These are phyloP conservation scores for Cryptosporidium parvum DNA, from an alignment of 169 alveolate genomes.

Conservation along the genomic window DNA sequence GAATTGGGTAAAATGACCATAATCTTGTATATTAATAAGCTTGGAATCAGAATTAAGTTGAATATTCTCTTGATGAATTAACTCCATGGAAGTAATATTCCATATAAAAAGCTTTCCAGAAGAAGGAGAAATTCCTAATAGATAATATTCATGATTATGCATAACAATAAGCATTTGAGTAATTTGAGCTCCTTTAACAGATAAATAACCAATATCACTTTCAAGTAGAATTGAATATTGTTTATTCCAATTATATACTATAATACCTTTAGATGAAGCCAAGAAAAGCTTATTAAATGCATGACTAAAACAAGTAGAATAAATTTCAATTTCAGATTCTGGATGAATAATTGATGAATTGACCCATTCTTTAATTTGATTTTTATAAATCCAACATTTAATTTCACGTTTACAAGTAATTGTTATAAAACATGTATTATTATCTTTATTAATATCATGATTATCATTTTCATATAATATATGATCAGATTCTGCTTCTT, in stretches of 20 bases:
- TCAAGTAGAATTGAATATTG: neutral
- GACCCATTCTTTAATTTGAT: slow-evolving; percentile 50
- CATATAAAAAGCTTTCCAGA: slow-evolving; percentile 6
- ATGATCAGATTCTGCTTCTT: slow-evolving; percentile 1
- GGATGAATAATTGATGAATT: slow-evolving; percentile 21
- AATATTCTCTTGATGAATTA: slow-evolving; percentile 1
- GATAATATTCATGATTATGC: neutral
- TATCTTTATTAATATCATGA: neutral
- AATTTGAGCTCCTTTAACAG: neutral
- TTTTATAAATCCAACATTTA: slow-evolving; percentile 47
- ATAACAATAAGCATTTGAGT: neutral
- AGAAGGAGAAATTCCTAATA: slow-evolving; percentile 23
- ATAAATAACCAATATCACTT: neutral
- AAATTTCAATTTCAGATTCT: neutral
- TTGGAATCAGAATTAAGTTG: neutral
- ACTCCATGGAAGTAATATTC: slow-evolving; percentile 15
- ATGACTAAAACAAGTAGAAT: slow-evolving; percentile 31
- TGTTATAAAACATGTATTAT: slow-evolving; percentile 11
- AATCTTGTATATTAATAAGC: neutral
- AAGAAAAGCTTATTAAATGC: slow-evolving; percentile 7
- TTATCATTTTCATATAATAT: neutral
- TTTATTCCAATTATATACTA: slow-evolving; percentile 29
- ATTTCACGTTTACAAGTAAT: slow-evolving; percentile 12
- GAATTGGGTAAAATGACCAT: neutral
- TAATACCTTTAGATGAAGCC: slow-evolving; percentile 26